Evolutionary conservation across 2,329 filamentous ascomycete genomes (phyloP), one percentile per base, ranked within the genome.

Genomic region (Massarina eburnea): DNA sequence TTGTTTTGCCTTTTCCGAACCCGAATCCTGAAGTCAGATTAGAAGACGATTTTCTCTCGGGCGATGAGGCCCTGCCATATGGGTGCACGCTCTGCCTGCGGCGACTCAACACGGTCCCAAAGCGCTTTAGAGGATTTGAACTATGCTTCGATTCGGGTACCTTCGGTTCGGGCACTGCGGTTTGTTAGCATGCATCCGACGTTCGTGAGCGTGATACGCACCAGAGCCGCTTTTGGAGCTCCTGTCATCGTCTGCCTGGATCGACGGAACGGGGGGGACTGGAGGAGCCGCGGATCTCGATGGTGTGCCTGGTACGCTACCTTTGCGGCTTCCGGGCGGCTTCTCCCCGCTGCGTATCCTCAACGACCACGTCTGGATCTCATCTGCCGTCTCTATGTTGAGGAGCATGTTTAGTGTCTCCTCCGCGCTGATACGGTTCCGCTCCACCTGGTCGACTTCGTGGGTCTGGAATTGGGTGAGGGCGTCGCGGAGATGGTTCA

Each of bases 381-480:
- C 94, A 62, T 87, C 87, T 15, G 84, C 82, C 0, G 91, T 95
- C 66, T 89, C 86, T 33, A 96, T 83, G 66, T 95, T 94, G 40
- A 99, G 77, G 57, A 97, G 79, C 8, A 85, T 80, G 55, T 89
- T 90, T 46, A 99, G 75, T 20, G 89, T 89, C 49, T 85, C 84
- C 66, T 94, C 91, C 20, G 90, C 85, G 10, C 85, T 83, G 48
- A 83, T 76, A 51, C 89, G 83, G 49, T 80, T 85, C 46, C 87
- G 82, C 68, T 95, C 88, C 14, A 92, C 84, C 57, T 89, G 84
- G 65, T 99, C 94, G 21, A 89, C 82, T 68, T 97, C 92, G 66
- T 95, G 87, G 0, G 94, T 99, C 70, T 95, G 86, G 59, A 92
- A 88, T 63, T 96, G 91, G 1, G 94, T 97, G 49, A 99, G 80